These are phyloP conservation scores for Alternaria gansuensis DNA, from an alignment of 2,329 filamentous ascomycete species.

Conservation along the genomic window DNA sequence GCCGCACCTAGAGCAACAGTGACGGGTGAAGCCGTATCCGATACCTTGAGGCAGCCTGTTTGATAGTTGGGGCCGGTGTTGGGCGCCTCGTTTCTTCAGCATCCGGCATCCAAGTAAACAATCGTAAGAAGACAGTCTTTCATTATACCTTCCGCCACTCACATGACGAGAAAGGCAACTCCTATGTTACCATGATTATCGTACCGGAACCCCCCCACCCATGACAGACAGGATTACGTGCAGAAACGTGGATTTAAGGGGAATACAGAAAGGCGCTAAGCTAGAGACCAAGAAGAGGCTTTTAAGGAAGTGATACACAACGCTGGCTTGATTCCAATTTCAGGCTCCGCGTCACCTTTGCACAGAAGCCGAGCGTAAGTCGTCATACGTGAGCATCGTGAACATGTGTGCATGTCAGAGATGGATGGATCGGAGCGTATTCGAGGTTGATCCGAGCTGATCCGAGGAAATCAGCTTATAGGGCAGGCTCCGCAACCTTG, in stretches of 20 bases:
- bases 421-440: conserved; percentile 1
- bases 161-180: conserved; percentile 31
- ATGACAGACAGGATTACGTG: conserved; percentile 24
- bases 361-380: conserved; percentile 31
- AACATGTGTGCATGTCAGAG: conserved; percentile 28
- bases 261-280: conserved; percentile 37
- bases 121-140: conserved; percentile 21
- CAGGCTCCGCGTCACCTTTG: conserved; percentile 34
- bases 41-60: conserved; percentile 6
- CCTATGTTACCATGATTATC: conserved; percentile 26
- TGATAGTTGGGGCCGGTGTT: background rate
- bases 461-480: conserved; percentile 27
- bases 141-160: conserved; percentile 29
- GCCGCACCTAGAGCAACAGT: conserved; percentile 10
- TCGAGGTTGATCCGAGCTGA: conserved; percentile 1
- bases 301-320: conserved; percentile 43
- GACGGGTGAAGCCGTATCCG: conserved; percentile 6
- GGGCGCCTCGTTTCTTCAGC: background rate
- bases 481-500: conserved; percentile 40
- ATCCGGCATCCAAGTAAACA: background rate
- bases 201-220: conserved; percentile 28
- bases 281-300: conserved; percentile 32
- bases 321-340: conserved; percentile 40
- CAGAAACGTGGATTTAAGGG: conserved; percentile 22
- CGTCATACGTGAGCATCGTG: conserved; percentile 38